These are phyloP conservation scores for Henckelia pumila DNA, from an alignment of 257 asterid species.

Conservation along the genomic window DNA sequence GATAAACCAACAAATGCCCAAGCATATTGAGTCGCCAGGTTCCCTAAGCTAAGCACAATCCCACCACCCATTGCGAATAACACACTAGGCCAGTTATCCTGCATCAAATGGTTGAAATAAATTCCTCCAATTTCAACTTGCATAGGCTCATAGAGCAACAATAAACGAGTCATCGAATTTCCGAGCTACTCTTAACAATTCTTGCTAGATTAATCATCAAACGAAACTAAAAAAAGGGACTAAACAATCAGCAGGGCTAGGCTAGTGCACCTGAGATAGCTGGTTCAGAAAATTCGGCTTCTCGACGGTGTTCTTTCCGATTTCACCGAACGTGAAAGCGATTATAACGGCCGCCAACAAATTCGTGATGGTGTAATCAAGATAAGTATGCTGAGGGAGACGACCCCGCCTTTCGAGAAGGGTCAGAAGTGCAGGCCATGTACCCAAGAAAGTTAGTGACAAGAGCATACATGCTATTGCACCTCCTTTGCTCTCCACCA, in stretches of 20 bases:
- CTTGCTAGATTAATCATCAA: not conserved
- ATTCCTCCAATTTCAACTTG: not conserved
- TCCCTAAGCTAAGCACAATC: conserved; percentile 80
- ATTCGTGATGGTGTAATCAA: conserved; percentile 85
- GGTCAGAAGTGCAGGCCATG: conserved; percentile 94
- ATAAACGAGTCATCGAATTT: not conserved
- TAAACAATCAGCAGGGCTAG: not conserved
- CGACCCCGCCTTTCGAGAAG: conserved; percentile 91
- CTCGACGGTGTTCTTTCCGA: conserved; percentile 50
- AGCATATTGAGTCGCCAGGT: conserved; percentile 88
- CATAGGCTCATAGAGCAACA: conserved; percentile 1
- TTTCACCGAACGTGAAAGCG: conserved; percentile 86
- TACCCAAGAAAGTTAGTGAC: conserved; percentile 72
- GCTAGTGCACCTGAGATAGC: conserved; percentile 59
- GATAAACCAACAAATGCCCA: conserved; percentile 95
- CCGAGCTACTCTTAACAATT: not conserved
- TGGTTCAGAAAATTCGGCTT: conserved; percentile 73
- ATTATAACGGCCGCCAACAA: conserved; percentile 80
- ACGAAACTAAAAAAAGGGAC: not conserved
- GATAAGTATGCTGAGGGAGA: conserved; percentile 91
- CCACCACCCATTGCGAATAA: conserved; percentile 94
- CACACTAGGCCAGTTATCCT: conserved; percentile 83
- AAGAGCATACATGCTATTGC: conserved; percentile 90
- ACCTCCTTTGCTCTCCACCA: conserved; percentile 93
- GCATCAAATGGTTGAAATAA: conserved; percentile 20